Percentiles rank a stretch among this genome's conserved stretches.
These are phyloP conservation scores for Gnomoniopsis sp. DNA, from an alignment of 2,329 filamentous ascomycete species.

Conservation along the genomic window DNA sequence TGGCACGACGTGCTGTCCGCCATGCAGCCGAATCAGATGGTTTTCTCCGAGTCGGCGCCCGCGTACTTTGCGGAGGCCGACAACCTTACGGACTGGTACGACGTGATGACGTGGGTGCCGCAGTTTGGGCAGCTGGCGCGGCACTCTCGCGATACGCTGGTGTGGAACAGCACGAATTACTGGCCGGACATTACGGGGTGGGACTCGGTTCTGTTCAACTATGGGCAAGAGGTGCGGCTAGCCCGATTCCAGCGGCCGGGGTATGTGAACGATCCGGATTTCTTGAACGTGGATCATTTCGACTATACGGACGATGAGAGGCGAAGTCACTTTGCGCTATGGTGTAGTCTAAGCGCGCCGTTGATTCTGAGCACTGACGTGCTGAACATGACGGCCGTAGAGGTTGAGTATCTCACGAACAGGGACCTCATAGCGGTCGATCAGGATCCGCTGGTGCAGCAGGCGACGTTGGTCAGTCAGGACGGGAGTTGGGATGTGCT, in stretches of 20 bases:
- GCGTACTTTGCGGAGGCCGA: slow-evolving; percentile 36
- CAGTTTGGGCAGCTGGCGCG: slow-evolving; percentile 39
- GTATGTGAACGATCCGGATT: slow-evolving; percentile 37
- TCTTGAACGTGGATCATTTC: slow-evolving; percentile 33
- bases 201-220: slow-evolving; percentile 47
- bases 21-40: slow-evolving; percentile 31
- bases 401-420: slow-evolving; percentile 36
- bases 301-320: slow-evolving; percentile 32
- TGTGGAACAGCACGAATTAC: slow-evolving; percentile 36
- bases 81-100: slow-evolving; percentile 41
- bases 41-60: slow-evolving; percentile 43
- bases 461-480: slow-evolving; percentile 45
- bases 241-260: slow-evolving; percentile 35
- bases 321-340: slow-evolving; percentile 34
- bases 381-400: slow-evolving; percentile 30
- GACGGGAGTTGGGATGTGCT: slow-evolving; percentile 41
- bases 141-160: slow-evolving; percentile 34
- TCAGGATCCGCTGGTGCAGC: slow-evolving; percentile 39
- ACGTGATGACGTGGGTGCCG: slow-evolving; percentile 41
- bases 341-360: slow-evolving; percentile 33
- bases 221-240: slow-evolving; percentile 39
- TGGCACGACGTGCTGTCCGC: slow-evolving; percentile 40
- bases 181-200: slow-evolving; percentile 37
- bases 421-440: slow-evolving; percentile 38
- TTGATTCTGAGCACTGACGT: slow-evolving; percentile 37